Evolutionary conservation across 345 rosid species (phyloP).

Genomic region (Gossypium thurberi): DNA sequence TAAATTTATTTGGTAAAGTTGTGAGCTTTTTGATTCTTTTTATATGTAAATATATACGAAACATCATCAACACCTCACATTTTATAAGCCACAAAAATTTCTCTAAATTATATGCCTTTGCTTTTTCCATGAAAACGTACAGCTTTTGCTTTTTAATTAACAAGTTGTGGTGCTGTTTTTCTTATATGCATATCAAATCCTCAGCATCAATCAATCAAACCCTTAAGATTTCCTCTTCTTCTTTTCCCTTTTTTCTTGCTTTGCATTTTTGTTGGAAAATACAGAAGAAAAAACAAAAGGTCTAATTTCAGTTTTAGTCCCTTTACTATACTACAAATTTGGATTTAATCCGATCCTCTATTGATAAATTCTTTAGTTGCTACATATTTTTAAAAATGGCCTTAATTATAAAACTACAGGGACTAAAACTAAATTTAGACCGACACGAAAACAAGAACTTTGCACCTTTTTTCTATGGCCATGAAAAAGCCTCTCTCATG

Average conservation of each 20-base stretch:
- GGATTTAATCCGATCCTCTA: no score
- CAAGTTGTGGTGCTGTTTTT: neutral
- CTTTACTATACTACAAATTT: no score
- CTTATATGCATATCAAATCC: neutral
- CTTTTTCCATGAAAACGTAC: neutral
- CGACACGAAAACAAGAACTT: neutral
- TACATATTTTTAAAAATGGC: no score
- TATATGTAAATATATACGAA: neutral
- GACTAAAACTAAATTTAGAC: neutral
- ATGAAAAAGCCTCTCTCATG: neutral
- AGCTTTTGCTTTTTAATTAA: slow-evolving; percentile 10
- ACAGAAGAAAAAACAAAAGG: neutral
- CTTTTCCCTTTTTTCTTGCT: neutral
- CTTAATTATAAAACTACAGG: neutral
- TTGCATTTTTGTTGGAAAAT: slow-evolving; percentile 8
- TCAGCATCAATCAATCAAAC: neutral
- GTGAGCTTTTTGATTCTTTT: neutral
- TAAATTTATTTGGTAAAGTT: slow-evolving; percentile 38
- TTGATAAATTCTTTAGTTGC: no score
- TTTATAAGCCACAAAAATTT: slow-evolving; percentile 3
- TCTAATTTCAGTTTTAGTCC: no score
- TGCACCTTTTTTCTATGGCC: slow-evolving; percentile 12
- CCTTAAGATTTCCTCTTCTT: neutral
- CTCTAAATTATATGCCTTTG: neutral
- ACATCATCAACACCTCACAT: slow-evolving; percentile 1